These are phyloP conservation scores for Lactarius sp. DNA, from an alignment of 768 basidiomycete species.

Conservation along the genomic window DNA sequence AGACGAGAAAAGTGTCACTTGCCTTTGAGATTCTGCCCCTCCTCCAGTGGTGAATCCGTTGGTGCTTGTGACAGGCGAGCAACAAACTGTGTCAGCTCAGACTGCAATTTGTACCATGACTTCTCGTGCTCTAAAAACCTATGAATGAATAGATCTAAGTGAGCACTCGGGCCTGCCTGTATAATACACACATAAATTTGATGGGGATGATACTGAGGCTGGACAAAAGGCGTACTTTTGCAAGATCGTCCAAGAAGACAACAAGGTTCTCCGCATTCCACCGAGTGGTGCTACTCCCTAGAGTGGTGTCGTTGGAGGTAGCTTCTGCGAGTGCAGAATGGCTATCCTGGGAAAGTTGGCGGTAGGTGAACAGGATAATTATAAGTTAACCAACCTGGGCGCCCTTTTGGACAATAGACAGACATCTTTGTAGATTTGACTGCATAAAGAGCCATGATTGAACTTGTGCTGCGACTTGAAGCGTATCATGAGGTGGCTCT, in stretches of 20 bases:
- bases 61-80: slow-evolving; percentile 16
- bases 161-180: slow-evolving; percentile 4
- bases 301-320: background rate
- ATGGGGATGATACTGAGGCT: background rate
- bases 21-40: slow-evolving; percentile 13
- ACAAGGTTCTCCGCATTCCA: slow-evolving; percentile 5
- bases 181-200: background rate
- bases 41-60: slow-evolving; percentile 6
- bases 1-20: background rate
- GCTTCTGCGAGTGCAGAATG: slow-evolving; percentile 1
- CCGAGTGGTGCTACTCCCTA: background rate
- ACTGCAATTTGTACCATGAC: slow-evolving; percentile 11
- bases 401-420: slow-evolving; percentile 37
- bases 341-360: slow-evolving; percentile 15
- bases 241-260: slow-evolving; percentile 12
- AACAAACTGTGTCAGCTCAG: slow-evolving; percentile 12
- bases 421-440: slow-evolving; percentile 49
- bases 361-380: background rate
- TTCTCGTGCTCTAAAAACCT: slow-evolving; percentile 24
- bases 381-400: slow-evolving; percentile 27
- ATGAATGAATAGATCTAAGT: slow-evolving; percentile 13
- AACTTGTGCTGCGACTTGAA: slow-evolving; percentile 48
- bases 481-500: slow-evolving; percentile 25
- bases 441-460: slow-evolving; percentile 62
- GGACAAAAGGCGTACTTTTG: background rate